Evolutionary conservation across 2,329 filamentous ascomycete species (phyloP), one percentile per base, ranked within the genome.

Genomic region (Plenodomus biglobosus): DNA sequence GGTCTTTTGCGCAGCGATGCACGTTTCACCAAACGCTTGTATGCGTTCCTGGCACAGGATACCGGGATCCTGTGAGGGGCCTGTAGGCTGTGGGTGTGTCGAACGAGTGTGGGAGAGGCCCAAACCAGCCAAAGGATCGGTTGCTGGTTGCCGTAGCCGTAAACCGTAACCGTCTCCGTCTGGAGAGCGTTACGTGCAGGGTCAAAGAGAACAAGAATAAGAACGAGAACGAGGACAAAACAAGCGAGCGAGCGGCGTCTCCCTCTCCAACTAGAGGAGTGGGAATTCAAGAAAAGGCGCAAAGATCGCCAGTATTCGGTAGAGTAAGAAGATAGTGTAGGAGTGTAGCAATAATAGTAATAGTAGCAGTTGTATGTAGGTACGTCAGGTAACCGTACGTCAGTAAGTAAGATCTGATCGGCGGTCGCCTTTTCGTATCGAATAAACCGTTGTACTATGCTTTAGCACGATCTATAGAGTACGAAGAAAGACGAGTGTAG

Each of bases 21-120:
- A 52, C 56, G 66, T 69, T 68, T 69, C 66, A 69, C 64, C 61
- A 67, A 68, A 66, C 64, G 64, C 65, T 51, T 10, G 27, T 32
- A 8, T 11, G 27, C 27, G 36, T 49, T 45, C 48, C 46, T 52
- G 51, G 27, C 27, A 32, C 27, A 15, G 15, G 27, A 11, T 44
- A 45, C 38, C 40, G 40, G 44, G 38, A 40, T 45, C 43, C 36
- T 19, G 27, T 20, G 41, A 51, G 46, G 38, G 42, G 36, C 44
- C 44, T 40, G 50, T n/a, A n/a, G n/a, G n/a, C n/a, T n/a, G n/a
- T n/a, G n/a, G n/a, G n/a, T 48, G 50, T 40, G 17, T 40, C 50
- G 51, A 51, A 30, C 39, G 41, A 51, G 37, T 43, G 53, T 46
- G 42, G 41, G 42, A 37, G 22, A 24, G 27, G 6, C 27, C 27